These are phyloP conservation scores for Esteya vermicola DNA, from an alignment of 2,329 filamentous ascomycete species.

Conservation along the genomic window DNA sequence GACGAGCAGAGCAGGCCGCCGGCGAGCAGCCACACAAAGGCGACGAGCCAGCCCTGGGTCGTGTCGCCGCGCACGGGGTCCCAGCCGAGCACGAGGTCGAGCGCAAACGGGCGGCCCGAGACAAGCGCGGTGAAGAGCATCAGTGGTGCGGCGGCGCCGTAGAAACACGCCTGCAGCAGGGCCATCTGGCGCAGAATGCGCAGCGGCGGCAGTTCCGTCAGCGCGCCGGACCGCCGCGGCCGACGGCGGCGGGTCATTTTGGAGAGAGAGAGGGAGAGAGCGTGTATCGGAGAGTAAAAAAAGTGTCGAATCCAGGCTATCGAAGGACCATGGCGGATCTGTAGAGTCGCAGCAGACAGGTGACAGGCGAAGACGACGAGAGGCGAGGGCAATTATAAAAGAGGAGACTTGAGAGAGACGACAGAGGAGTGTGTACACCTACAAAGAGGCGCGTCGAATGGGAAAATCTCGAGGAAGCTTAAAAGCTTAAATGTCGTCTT, in stretches of 20 bases:
- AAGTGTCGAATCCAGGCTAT: neutral
- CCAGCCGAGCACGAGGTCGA: constrained; percentile 45
- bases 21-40: constrained; percentile 42
- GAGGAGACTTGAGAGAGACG: neutral
- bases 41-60: constrained; percentile 45
- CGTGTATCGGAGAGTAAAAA: neutral
- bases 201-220: constrained; percentile 45
- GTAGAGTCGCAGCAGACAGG: too few relatives aligned
- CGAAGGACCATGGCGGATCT: constrained; percentile 2
- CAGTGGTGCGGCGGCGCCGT: constrained; percentile 33
- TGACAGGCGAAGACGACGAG: neutral
- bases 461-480: too few relatives aligned
- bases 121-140: constrained; percentile 45
- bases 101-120: constrained; percentile 37
- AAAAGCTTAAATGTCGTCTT: too few relatives aligned
- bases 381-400: too few relatives aligned
- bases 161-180: constrained; percentile 41
- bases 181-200: constrained; percentile 46
- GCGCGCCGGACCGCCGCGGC: constrained; percentile 44
- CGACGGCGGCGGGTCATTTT: constrained; percentile 44
- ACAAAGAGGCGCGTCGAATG: too few relatives aligned
- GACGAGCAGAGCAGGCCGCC: constrained; percentile 50
- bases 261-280: neutral
- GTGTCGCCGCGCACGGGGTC: constrained; percentile 44
- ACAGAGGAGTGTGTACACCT: too few relatives aligned